Evolutionary conservation across 202 grass and related monocot genomes (phyloP).

Genomic region (Alloteropsis angusta): DNA sequence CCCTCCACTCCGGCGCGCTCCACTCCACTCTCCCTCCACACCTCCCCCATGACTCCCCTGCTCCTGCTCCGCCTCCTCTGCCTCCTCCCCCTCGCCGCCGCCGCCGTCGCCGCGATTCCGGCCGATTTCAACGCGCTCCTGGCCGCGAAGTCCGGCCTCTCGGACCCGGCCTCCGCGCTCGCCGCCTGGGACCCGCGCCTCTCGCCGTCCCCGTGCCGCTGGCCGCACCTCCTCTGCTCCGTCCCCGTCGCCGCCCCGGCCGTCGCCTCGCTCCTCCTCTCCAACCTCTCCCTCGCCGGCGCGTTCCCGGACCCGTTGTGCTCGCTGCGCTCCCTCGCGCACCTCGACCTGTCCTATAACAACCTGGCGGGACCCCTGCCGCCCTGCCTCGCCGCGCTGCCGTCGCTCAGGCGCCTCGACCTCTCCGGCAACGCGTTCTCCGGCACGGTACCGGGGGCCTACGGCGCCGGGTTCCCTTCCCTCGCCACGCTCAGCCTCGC

Average conservation of each 20-base stretch:
- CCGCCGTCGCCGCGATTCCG: neutral
- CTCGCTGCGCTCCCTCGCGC: neutral
- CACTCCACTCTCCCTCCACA: neutral
- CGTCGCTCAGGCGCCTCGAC: conserved; percentile 27
- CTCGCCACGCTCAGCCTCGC: conserved; percentile 36
- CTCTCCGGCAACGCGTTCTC: conserved; percentile 47
- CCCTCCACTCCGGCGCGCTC: neutral
- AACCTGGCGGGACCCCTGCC: conserved; percentile 28
- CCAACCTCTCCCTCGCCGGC: conserved; percentile 43
- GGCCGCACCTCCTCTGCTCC: conserved; percentile 57
- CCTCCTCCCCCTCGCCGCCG: neutral
- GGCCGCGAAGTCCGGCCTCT: conserved; percentile 14
- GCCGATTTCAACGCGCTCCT: conserved; percentile 34
- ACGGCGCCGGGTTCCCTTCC: conserved; percentile 29
- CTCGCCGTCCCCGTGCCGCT: conserved; percentile 43
- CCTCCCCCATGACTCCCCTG: conserved; percentile 37
- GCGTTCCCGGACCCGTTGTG: conserved; percentile 31
- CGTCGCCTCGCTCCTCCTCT: conserved; percentile 27
- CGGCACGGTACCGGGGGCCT: conserved; percentile 26
- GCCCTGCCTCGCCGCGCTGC: conserved; percentile 23
- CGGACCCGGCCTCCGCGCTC: conserved; percentile 27
- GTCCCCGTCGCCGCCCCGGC: neutral
- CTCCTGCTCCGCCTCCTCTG: conserved; percentile 18
- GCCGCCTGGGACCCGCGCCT: conserved; percentile 31
- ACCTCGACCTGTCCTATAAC: conserved; percentile 67